Percentiles rank a stretch among this genome's conserved stretches.
These are phyloP conservation scores for Physaria fendleri DNA, from an alignment of 345 rosid genomes.

Conservation along the genomic window DNA sequence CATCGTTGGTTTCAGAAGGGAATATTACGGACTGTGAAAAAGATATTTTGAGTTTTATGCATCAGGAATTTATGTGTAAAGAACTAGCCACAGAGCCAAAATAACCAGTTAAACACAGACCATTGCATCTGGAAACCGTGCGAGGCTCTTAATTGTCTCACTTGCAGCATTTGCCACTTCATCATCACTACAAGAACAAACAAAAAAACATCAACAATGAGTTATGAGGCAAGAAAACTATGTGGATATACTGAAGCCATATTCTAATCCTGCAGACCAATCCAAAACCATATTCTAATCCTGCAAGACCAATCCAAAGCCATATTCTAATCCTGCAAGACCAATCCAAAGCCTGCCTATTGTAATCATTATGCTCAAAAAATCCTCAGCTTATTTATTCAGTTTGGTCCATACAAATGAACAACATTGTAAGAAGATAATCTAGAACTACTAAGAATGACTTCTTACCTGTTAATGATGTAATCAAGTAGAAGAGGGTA, in stretches of 20 bases:
- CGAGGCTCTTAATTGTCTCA: conserved; percentile 59
- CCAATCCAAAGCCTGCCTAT: neutral
- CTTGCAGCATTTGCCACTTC: conserved; percentile 69
- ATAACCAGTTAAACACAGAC: conserved; percentile 36
- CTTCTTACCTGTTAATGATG: conserved; percentile 53
- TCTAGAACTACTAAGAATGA: neutral
- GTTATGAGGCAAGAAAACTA: neutral
- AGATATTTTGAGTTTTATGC: neutral
- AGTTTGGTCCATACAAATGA: neutral
- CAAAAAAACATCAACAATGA: neutral
- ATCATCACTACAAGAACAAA: conserved; percentile 48
- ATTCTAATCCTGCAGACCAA: neutral
- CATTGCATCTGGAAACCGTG: conserved; percentile 55
- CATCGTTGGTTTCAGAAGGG: conserved; percentile 43
- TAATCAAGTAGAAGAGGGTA: conserved; percentile 78
- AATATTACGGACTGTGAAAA: conserved; percentile 54
- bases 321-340: too few relatives aligned
- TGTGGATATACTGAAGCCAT: neutral
- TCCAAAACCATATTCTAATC: neutral
- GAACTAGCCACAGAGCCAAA: neutral
- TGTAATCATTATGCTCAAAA: neutral
- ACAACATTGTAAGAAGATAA: neutral
- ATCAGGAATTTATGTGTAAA: neutral
- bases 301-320: neutral
- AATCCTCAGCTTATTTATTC: neutral